phyloP scores from a whole-genome alignment of 2,329 filamentous ascomycete genomes.

The Trichoderma polysporum region DNA sequence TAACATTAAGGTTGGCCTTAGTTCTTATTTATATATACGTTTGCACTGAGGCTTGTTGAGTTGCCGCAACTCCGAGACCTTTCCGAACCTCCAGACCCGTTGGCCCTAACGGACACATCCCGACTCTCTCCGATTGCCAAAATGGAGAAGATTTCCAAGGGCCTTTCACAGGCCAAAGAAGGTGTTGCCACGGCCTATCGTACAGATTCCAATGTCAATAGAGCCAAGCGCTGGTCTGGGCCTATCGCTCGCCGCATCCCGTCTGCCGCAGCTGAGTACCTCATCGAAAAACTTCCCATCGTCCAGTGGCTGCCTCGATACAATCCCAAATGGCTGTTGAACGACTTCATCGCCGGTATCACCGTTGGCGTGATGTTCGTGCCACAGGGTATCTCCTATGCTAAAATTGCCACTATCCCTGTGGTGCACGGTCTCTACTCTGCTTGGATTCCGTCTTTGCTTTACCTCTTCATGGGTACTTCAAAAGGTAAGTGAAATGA shows the following conservation, averaged over 20 bases:
- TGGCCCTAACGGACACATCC: not conserved
- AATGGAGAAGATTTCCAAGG: conserved; percentile 24
- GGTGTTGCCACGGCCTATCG: conserved; percentile 24
- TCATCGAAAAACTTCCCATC: conserved; percentile 60
- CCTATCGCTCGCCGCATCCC: conserved; percentile 42
- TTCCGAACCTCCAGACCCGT: conserved; percentile 10
- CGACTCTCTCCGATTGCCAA: not conserved
- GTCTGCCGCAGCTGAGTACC: conserved; percentile 53
- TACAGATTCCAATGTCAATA: conserved; percentile 32
- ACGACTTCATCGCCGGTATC: conserved; percentile 61
- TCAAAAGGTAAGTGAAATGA: conserved; percentile 51
- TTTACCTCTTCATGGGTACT: conserved; percentile 61
- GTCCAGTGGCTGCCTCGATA: conserved; percentile 64
- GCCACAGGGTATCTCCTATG: conserved; percentile 61
- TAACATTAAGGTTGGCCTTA: not conserved
- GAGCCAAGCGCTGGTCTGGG: conserved; percentile 27
- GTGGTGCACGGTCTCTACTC: conserved; percentile 61
- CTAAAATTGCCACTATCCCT: conserved; percentile 61
- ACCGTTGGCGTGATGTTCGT: conserved; percentile 62
- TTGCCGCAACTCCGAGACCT: conserved; percentile 17
- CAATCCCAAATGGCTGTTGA: conserved; percentile 58
- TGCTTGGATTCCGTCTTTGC: conserved; percentile 56
- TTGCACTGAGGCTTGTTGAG: conserved; percentile 7
- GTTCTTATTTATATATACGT: not conserved
- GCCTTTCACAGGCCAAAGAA: conserved; percentile 24